Evolutionary conservation across 208 protist species (phyloP).

Genomic region (Leishmania arabica): DNA sequence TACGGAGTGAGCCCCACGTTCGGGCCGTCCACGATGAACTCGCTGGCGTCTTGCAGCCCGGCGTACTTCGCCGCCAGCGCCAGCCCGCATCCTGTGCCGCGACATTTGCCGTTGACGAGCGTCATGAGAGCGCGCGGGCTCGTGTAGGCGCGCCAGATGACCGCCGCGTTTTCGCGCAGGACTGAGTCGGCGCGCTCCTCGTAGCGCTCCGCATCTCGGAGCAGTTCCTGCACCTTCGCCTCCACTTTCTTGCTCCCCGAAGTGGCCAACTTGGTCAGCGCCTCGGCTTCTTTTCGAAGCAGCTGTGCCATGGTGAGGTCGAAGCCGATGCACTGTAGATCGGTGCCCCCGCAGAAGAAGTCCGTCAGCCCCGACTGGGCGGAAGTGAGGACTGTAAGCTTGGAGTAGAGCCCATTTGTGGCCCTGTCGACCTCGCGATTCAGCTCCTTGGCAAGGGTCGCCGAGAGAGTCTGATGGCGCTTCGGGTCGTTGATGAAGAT

Average conservation of each 20-base stretch:
- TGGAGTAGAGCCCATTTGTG: conserved; percentile 88
- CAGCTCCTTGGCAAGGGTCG: conserved; percentile 66
- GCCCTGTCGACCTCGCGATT: conserved; percentile 66
- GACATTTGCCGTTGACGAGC: conserved; percentile 89
- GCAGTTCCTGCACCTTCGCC: conserved; percentile 46
- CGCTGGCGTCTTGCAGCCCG: conserved; percentile 76
- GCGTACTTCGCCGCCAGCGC: conserved; percentile 87
- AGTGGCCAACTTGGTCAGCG: conserved; percentile 11
- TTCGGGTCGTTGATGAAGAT: conserved; percentile 89
- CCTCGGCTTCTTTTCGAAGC: conserved; percentile 34
- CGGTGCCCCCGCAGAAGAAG: conserved; percentile 86
- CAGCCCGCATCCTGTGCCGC: conserved; percentile 84
- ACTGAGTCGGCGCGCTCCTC: conserved; percentile 75
- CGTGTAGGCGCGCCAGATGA: conserved; percentile 84
- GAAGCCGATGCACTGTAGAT: conserved; percentile 68
- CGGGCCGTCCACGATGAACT: conserved; percentile 89
- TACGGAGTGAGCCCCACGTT: conserved; percentile 83
- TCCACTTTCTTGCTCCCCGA: conserved; percentile 17
- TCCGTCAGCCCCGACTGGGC: conserved; percentile 90
- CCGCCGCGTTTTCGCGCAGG: conserved; percentile 75
- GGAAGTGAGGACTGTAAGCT: conserved; percentile 85
- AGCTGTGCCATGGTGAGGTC: conserved; percentile 65
- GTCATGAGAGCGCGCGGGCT: conserved; percentile 86
- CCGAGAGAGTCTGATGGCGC: conserved; percentile 76
- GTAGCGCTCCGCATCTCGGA: conserved; percentile 73